Conservation (phyloP, 2,329 filamentous ascomycete species). For the Orbilia oligospora region DNA sequence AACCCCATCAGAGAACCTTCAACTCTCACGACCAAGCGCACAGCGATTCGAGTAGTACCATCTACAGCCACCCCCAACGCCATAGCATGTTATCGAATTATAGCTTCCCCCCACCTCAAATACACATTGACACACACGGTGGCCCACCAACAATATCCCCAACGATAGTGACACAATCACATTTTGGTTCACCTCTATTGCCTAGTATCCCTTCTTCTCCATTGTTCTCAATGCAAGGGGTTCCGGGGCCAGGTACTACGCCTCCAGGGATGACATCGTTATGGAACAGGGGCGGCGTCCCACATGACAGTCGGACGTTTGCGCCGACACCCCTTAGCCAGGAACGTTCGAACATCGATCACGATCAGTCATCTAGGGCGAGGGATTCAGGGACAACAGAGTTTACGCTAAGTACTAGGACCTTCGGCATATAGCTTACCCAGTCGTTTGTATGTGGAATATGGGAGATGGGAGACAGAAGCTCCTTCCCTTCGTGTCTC, state of each 20-base stretch:
- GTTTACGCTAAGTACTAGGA: constrained; percentile 31
- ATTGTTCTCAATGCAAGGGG: constrained; percentile 36
- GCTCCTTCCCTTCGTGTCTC: not conserved
- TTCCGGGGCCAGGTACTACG: not conserved
- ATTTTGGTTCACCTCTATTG: constrained; percentile 50
- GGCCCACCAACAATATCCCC: constrained; percentile 49
- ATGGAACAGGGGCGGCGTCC: constrained; percentile 22
- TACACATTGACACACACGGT: constrained; percentile 45
- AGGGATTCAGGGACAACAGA: constrained; percentile 22
- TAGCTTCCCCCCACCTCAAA: constrained; percentile 39
- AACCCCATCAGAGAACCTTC: not conserved
- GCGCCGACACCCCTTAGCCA: constrained; percentile 18
- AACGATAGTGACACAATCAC: constrained; percentile 43
- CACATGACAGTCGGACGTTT: constrained; percentile 30
- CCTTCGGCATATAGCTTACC: constrained; percentile 23
- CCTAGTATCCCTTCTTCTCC: constrained; percentile 55
- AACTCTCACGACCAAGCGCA: constrained; percentile 1
- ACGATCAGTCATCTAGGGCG: constrained; percentile 11
- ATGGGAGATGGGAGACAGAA: not conserved
- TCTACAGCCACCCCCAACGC: constrained; percentile 13
- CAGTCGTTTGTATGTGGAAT: not conserved
- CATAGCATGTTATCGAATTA: constrained; percentile 27
- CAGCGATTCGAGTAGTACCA: constrained; percentile 15
- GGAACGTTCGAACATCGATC: constrained; percentile 1
- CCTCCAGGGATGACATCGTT: constrained; percentile 7